Evolutionary conservation across 2,329 filamentous ascomycete species (phyloP), one percentile per base, ranked within the genome.

Genomic region (Aureobasidium sp.): DNA sequence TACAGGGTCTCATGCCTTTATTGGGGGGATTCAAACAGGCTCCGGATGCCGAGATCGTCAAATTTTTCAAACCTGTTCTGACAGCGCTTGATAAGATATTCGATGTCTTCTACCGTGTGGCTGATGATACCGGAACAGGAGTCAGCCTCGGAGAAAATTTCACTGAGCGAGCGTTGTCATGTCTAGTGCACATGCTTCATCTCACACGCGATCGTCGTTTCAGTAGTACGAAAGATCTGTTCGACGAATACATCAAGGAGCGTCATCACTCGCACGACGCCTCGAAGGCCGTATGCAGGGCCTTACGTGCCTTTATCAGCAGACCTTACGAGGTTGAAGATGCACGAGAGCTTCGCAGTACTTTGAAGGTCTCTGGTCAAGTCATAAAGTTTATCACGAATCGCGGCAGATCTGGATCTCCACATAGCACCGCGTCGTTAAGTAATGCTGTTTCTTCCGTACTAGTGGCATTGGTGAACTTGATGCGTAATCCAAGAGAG

Each of bases 11-110:
- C 5, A 48, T 64, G 23, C 62, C 64, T 17, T 78, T 96, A 0
- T 77, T 99, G 46, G 88, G 89, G 71, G 87, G 92, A 67, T 84
- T 97, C 53, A 87, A 92, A 23, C 97, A 97, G 67, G 92, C 99
- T 0, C 90, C 94, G 0, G 94, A 99, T 72, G 96, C 97, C 62
- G 95, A 99, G 75, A 90, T 99, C 37, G 94, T 99, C 65, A 99
- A 97, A 77, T 82, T 97, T 46, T 79, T 97, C 8, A 88, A 84
- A 15, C 62, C 60, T 0, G 56, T 64, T 9, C 34, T 66, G 37
- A 50, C 47, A 2, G 62, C 59, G 7, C 48, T 65, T 60, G 62
- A 65, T 27, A 47, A 51, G 42, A 53, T 60, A 4, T 59, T 53
- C 29, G 37, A 29, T 37, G 46, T 53, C 32, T 63, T 63, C 36